A percentile compares a stretch with the other conserved stretches of the same genome.
Evolutionary conservation across 805 yeast genomes (phyloP).

Genomic region (Henningerozyma blattae): DNA sequence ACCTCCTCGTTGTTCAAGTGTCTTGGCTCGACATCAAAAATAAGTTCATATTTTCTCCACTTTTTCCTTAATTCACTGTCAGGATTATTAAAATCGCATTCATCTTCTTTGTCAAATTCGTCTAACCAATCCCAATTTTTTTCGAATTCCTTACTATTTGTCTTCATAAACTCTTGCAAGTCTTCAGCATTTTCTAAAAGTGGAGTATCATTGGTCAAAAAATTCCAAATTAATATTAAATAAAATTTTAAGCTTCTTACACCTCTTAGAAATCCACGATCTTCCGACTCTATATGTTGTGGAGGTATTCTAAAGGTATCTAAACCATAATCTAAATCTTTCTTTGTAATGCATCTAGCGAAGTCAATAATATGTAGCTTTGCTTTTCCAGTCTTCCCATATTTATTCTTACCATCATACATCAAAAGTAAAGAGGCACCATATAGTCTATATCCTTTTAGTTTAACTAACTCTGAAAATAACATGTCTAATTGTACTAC

Average conservation of each 20-base stretch:
- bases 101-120: constrained; percentile 26
- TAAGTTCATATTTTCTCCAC: constrained; percentile 26
- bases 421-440: constrained; percentile 83
- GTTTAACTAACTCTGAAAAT: constrained; percentile 36
- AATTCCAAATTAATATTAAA: constrained; percentile 46
- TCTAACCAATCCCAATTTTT: constrained; percentile 28
- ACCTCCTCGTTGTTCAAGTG: constrained; percentile 19
- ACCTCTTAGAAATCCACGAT: constrained; percentile 79
- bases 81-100: constrained; percentile 20
- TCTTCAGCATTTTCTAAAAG: constrained; percentile 14
- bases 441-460: constrained; percentile 75
- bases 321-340: constrained; percentile 30
- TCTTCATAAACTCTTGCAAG: constrained; percentile 9
- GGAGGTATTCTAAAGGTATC: constrained; percentile 57
- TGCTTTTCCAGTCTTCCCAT: constrained; percentile 15
- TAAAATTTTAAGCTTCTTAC: constrained; percentile 58
- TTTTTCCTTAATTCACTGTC: constrained; percentile 21
- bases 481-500: constrained; percentile 50
- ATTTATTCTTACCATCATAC: constrained; percentile 53
- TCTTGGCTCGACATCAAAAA: constrained; percentile 25
- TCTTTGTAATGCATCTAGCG: constrained; percentile 80
- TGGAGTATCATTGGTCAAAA: constrained; percentile 34
- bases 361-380: constrained; percentile 81
- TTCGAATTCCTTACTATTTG: constrained; percentile 12
- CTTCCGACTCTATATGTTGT: constrained; percentile 45